These are phyloP conservation scores for Silene latifolia DNA, from an alignment of 148 eudicot species.

Conservation along the genomic window DNA sequence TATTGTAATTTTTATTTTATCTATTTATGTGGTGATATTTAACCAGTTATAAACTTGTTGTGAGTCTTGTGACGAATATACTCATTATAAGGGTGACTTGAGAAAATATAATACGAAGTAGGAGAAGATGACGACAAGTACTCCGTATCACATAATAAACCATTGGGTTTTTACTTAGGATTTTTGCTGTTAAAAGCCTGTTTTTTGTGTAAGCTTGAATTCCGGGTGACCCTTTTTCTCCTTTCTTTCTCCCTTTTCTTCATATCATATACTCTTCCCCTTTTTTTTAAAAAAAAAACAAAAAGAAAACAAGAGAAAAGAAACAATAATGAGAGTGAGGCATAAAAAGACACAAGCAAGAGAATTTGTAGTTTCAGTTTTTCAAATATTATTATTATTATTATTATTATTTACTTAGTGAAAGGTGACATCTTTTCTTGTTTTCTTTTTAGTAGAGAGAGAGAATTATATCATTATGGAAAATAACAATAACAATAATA, in stretches of 20 bases:
- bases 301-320: background rate
- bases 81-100: too few species aligned
- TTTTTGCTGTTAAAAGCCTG: constrained; percentile 60
- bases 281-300: background rate
- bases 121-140: too few species aligned
- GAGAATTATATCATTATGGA: background rate
- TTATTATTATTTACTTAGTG: too few species aligned
- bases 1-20: too few species aligned
- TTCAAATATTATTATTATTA: too few species aligned
- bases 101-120: too few species aligned
- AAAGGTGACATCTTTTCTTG: too few species aligned
- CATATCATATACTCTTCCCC: too few species aligned
- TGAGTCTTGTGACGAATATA: too few species aligned
- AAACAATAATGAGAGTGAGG: constrained; percentile 8
- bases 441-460: too few species aligned
- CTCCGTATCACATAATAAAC: constrained; percentile 19
- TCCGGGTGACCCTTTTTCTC: constrained; percentile 52
- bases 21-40: too few species aligned
- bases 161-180: constrained; percentile 44
- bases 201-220: constrained; percentile 48
- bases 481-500: constrained; percentile 22
- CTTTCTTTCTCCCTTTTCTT: constrained; percentile 2
- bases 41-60: too few species aligned
- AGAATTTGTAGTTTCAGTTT: constrained; percentile 2
- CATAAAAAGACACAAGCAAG: constrained; percentile 12